phyloP scores from a whole-genome alignment of 2,329 filamentous ascomycete genomes.

The Sporothrix protearum region DNA sequence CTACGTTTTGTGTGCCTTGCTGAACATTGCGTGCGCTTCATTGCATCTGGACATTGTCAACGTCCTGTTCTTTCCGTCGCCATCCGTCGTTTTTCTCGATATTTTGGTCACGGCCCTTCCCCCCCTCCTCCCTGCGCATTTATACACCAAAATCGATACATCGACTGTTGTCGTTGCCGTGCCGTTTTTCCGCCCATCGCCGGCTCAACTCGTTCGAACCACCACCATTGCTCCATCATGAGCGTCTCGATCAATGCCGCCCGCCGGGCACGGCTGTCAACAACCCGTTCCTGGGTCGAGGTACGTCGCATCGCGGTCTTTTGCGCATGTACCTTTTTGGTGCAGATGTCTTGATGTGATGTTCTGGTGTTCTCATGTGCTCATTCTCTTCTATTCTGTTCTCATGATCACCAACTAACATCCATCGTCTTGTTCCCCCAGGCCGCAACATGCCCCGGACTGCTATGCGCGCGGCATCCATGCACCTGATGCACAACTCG shows the following conservation, averaged over 20 bases:
- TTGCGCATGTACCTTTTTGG: conserved; percentile 5
- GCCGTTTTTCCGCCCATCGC: not conserved
- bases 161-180: not conserved
- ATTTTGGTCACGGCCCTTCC: not conserved
- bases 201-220: not conserved
- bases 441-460: conserved; percentile 47
- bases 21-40: not conserved
- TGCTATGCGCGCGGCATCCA: conserved; percentile 46
- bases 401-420: conserved; percentile 29
- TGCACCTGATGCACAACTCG: conserved; percentile 47
- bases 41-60: not conserved
- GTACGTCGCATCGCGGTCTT: conserved; percentile 34
- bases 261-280: conserved; percentile 49
- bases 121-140: not conserved
- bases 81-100: not conserved
- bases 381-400: too few relatives aligned
- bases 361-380: too few relatives aligned
- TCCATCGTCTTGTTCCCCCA: conserved; percentile 27
- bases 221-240: conserved; percentile 40
- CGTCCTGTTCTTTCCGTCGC: not conserved
- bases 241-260: conserved; percentile 56
- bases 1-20: not conserved
- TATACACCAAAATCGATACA: conserved; percentile 10
- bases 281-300: conserved; percentile 50
- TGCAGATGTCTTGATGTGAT: too few relatives aligned